Evolutionary conservation across 75 land plant species (phyloP).

Genomic region (Pinus tabuliformis): DNA sequence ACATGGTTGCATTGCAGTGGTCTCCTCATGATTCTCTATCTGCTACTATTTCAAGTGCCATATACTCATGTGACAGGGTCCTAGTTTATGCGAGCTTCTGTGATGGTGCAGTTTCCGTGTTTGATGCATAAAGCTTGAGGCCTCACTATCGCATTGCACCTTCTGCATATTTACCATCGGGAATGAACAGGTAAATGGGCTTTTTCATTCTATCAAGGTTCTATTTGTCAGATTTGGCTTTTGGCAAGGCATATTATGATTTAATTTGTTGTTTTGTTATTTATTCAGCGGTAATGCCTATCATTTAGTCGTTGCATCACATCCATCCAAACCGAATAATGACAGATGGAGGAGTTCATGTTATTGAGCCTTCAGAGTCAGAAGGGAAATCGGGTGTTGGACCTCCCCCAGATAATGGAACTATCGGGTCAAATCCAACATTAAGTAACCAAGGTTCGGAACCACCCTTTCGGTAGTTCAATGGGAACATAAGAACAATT

Average conservation of each 20-base stretch:
- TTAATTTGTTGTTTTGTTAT: too few species aligned
- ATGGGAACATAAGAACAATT: neutral
- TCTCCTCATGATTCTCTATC: too few species aligned
- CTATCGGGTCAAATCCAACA: neutral
- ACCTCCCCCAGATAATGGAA: conserved; percentile 5
- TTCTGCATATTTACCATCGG: neutral
- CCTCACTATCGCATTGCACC: conserved; percentile 38
- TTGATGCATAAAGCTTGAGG: too few species aligned
- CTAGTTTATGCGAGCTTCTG: too few species aligned
- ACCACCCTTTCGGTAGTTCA: neutral
- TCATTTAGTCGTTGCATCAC: too few species aligned
- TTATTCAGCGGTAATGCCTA: too few species aligned
- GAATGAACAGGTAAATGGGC: neutral
- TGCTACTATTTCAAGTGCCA: too few species aligned
- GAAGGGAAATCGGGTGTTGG: conserved; percentile 7
- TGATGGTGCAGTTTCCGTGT: too few species aligned
- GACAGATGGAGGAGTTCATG: conserved; percentile 77
- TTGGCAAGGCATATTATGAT: too few species aligned
- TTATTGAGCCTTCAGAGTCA: conserved; percentile 10
- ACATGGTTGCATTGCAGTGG: too few species aligned
- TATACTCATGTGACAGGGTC: too few species aligned
- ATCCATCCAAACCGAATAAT: conserved; percentile 26
- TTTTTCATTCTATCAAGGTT: neutral
- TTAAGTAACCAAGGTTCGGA: conserved; percentile 5
- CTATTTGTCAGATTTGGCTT: too few species aligned